Evolutionary conservation across 2,329 filamentous ascomycete genomes (phyloP), one percentile per base, ranked within the genome.

Genomic region (Teratosphaeria destructans): DNA sequence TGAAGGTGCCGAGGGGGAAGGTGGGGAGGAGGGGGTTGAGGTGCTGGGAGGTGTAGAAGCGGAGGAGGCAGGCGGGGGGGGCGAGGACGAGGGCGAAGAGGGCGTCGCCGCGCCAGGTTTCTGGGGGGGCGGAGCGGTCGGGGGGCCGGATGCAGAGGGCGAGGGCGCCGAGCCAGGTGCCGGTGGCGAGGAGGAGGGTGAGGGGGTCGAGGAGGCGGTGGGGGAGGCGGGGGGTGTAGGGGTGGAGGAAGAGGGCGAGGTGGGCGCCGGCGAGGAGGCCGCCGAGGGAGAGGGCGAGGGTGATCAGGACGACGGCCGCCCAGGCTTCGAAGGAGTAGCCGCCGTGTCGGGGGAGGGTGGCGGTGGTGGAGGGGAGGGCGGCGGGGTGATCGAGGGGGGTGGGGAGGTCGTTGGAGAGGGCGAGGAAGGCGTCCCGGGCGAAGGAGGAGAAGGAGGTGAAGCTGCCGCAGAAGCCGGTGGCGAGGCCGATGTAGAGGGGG

Each of bases 381-480:
- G 60, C 62, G 2, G 74, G 62, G 64, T 79, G 71, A 57, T 72
- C 68, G 66, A 78, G 74, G 0, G 83, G 81, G 1, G 79, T 76
- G 0, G 82, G 78, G 11, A 95, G 75, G 63, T 87, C 81, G 70
- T 96, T 94, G 3, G 89, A 86, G 19, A 95, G 75, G 0, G 89
- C 87, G 26, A 95, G 80, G 70, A 95, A 95, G 14, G 81, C 75
- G 67, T 95, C 92, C 6, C 89, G 82, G 54, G 92, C 85, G 70
- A 95, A 95, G 23, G 86, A 85, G 0, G 91, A 95, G 74, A 96
- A 96, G 10, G 88, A 92, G 0, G 92, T 96, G 68, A 94, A 89
- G 65, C 88, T 92, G 62, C 93, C 90, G 68, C 90, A 95, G 73
- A 94, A 94, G 11, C 88, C 93, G 0, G 88, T 95, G 0, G 89